Evolutionary conservation across 2,329 filamentous ascomycete genomes (phyloP), one percentile per base, ranked within the genome.

Genomic region (Fusarium humuli): DNA sequence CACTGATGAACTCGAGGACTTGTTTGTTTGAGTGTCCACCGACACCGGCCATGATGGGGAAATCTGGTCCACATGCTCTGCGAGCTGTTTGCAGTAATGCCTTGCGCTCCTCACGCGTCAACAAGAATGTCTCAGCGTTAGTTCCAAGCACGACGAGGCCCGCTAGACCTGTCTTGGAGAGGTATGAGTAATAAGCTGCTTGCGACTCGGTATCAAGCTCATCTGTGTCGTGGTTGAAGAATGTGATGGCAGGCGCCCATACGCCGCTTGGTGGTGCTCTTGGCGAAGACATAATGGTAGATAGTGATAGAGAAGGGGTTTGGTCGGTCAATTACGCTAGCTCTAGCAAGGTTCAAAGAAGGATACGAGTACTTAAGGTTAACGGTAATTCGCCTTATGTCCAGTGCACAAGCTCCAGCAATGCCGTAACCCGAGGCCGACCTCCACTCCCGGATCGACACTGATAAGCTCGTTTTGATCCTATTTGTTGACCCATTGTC

Each of bases 51-150:
- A 96, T 94, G 70, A 97, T 86, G 34, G 94, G 94, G 79, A 94
- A 97, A 77, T 94, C 91, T 1, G 93, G 92, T 0, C 94, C 94
- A 41, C 96, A 91, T 61, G 88, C 88, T 75, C 92, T 91, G 49
- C 94, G 89, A 79, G 89, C 90, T 5, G 85, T 81, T 40, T 81
- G 76, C n/a, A 92, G 81, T 4, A 91, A 82, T 41, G 82, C 80
- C 56, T 81, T 81, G 52, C 88, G 84, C 77, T 90, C 88, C 70
- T 87, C 84, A 23, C 86, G 86, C 4, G 87, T 88, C 29, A 88
- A 69, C 34, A 88, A 81, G 73, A 87, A 87, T 13, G 86, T 83
- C 72, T 88, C 86, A 13, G 86, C 84, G 72, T 88, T 88, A 30
- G 86, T 87, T 27, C 86, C 86, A 27, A 87, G 80, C 53, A 87